Base-by-base conservation (phyloP, 164 flowering plant genomes). In the Hamamelis virginiana region DNA sequence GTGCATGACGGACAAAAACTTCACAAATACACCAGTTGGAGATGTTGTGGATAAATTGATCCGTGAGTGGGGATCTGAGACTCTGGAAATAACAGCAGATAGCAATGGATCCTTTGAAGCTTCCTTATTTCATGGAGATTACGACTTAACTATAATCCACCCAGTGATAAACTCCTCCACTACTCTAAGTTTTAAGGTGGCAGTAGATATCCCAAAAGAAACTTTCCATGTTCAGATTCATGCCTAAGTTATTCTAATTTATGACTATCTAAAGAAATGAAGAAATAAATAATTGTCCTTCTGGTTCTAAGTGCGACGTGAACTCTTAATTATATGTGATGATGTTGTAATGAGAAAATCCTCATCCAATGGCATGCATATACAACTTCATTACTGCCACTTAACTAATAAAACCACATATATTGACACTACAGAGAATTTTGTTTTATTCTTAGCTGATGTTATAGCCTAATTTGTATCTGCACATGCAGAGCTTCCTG, bases 1-100 rank as follows among this genome's bases (percentile, higher is more conserved):
- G 72, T 64, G 76, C 13, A 64, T 85, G 23, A 73, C 78, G 1
- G 85, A 82, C 52, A 50, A 55, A 21, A 47, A 72, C 25, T 83
- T 77, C 77, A 74, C 59, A 0, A 83, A 78, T 58, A 65, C 75
- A 27, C 64, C 77, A 41, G 18, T 75, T 0, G 87, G 87, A n/a
- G 78, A 77, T 63, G 84, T 80, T 43, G 80, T 81, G 41, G 87
- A 82, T 59, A 80, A 59, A 56, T 19, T 59, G 50, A 45, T 83
- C 8, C 5, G 14, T 0, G 75, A 76, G 44, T 82, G 80, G 82
- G 45, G 22, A 25, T 15, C 68, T 27, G 27, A 0, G 28, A 14
- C 5, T 14, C 2, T 28, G 16, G 56, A 57, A 23, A 12, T 41
- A n/a, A 14, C 8, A 8, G 13, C 82, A 9, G 74, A 75, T 33